A percentile compares a stretch with the other conserved stretches of the same genome.
Conservation (phyloP, 257 asterid genomes). For the Solanum piurae region DNA sequence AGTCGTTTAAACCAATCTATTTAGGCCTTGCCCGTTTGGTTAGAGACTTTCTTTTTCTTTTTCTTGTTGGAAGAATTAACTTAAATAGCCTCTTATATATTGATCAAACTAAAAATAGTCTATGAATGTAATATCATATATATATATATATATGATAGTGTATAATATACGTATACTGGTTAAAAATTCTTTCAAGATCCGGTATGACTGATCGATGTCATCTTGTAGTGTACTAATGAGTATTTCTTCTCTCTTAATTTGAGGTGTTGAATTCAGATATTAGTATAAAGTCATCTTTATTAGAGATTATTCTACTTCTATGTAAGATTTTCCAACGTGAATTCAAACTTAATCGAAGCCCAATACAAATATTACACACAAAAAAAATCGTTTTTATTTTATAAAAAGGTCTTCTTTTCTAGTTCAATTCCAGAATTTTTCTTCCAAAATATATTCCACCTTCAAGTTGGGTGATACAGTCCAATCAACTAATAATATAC, state of each 20-base stretch:
- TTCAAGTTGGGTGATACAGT: neutral
- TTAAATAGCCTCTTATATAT: neutral
- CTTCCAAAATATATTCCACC: neutral
- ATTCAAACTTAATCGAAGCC: neutral
- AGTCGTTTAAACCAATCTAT: neutral
- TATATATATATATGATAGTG: too few species aligned
- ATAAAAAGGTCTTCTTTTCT: neutral
- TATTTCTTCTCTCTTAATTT: neutral
- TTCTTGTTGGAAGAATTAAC: neutral
- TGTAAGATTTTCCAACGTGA: accelerated
- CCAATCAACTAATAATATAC: neutral
- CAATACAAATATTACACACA: neutral
- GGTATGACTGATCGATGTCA: neutral
- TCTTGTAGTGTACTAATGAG: neutral
- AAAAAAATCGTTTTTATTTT: neutral
- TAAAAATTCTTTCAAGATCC: neutral
- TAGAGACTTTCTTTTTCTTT: neutral
- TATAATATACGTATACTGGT: neutral
- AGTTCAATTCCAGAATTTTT: neutral
- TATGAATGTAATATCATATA: neutral
- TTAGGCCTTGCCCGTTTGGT: neutral
- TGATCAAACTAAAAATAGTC: neutral
- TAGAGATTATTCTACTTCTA: neutral
- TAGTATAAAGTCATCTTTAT: neutral
- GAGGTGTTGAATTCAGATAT: neutral